phyloP scores from a whole-genome alignment of 2,329 filamentous ascomycete genomes.

The Ophiostoma fasciatum region DNA sequence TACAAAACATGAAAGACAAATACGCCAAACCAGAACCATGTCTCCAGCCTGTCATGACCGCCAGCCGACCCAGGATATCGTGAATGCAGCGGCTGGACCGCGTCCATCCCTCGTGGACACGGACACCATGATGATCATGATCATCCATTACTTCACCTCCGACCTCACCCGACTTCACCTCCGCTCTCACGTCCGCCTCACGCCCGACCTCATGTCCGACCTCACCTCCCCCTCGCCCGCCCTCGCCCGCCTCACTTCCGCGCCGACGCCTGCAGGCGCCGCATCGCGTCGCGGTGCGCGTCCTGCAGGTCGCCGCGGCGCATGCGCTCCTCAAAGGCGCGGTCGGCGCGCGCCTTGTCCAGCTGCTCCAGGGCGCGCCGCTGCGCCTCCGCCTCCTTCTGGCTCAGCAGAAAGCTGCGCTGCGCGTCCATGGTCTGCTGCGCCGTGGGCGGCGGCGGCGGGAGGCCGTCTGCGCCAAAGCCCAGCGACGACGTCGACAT shows the following conservation, averaged over 20 bases:
- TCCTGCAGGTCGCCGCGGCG: constrained; percentile 59
- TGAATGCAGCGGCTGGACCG: too few relatives aligned
- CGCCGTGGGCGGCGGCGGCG: constrained; percentile 24
- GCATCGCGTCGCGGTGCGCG: constrained; percentile 64
- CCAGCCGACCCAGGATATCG: too few relatives aligned
- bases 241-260: constrained; percentile 1
- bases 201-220: too few relatives aligned
- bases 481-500: constrained; percentile 6
- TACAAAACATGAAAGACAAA: too few relatives aligned
- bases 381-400: constrained; percentile 47
- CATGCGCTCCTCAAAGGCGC: constrained; percentile 60
- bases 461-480: too few relatives aligned
- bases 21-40: too few relatives aligned
- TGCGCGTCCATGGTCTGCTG: constrained; percentile 37
- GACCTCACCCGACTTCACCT: background rate
- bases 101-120: too few relatives aligned
- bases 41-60: too few relatives aligned
- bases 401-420: constrained; percentile 40
- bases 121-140: too few relatives aligned
- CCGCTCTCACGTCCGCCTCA: too few relatives aligned
- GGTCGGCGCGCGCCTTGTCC: constrained; percentile 43
- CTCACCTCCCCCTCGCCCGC: too few relatives aligned
- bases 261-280: constrained; percentile 50
- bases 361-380: constrained; percentile 42
- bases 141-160: background rate